A percentile compares a stretch with the other conserved stretches of the same genome.
These are phyloP conservation scores for Pyrus bretschneideri DNA, from an alignment of 306 rosid species.

Conservation along the genomic window DNA sequence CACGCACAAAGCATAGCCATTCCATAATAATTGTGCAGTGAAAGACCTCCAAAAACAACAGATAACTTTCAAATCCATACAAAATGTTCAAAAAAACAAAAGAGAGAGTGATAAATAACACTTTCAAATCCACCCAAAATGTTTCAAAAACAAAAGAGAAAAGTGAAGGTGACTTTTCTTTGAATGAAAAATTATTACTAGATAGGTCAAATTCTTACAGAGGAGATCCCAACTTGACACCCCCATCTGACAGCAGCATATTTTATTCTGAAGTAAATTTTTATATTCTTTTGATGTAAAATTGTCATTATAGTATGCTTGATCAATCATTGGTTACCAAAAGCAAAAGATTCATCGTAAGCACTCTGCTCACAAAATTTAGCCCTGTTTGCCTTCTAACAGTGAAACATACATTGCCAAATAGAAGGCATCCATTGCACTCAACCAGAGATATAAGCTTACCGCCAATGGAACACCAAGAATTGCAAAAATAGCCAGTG, in stretches of 20 bases:
- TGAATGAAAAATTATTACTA: neutral
- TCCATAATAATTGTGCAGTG: neutral
- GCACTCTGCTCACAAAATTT: neutral
- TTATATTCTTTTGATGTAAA: neutral
- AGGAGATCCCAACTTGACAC: neutral
- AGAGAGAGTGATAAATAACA: neutral
- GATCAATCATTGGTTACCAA: neutral
- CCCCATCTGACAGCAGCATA: neutral
- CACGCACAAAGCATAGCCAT: neutral
- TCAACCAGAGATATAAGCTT: conserved; percentile 35
- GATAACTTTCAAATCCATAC: neutral
- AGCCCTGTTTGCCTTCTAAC: neutral
- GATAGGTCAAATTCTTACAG: neutral
- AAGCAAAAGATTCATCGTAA: neutral
- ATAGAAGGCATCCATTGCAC: neutral
- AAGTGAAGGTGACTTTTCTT: neutral
- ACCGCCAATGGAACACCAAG: conserved; percentile 88
- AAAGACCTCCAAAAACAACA: neutral
- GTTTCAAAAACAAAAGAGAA: neutral
- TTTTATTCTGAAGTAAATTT: neutral
- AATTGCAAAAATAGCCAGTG: conserved; percentile 60
- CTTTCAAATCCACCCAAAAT: neutral
- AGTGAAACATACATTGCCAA: neutral
- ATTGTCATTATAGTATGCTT: neutral
- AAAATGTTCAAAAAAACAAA: neutral